phyloP scores from a whole-genome alignment of 495 filamentous ascomycete species.

The Rhizodiscina lignyota region DNA sequence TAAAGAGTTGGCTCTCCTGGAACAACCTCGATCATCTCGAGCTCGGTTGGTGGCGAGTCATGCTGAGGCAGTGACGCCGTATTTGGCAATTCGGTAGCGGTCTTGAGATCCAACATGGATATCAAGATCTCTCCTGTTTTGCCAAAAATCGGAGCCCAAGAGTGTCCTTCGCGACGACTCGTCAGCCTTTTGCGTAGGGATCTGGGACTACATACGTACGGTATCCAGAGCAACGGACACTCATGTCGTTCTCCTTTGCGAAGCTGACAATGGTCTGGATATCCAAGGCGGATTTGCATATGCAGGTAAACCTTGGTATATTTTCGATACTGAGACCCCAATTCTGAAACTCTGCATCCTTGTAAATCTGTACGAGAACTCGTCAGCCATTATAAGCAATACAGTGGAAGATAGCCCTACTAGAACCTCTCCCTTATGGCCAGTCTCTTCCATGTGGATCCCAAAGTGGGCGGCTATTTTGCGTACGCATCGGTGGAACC shows the following conservation, averaged over 20 bases:
- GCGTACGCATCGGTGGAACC: too few species aligned
- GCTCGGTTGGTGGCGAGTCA: constrained; percentile 15
- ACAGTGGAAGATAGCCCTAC: too few species aligned
- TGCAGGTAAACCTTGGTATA: constrained; percentile 26
- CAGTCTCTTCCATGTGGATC: too few species aligned
- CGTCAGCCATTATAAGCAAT: too few species aligned
- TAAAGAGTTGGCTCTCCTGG: constrained; percentile 24
- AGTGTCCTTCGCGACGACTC: too few species aligned
- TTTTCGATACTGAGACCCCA: constrained; percentile 33
- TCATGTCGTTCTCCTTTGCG: constrained; percentile 20
- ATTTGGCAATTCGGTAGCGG: constrained; percentile 25
- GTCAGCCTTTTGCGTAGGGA: too few species aligned
- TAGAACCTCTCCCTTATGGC: too few species aligned
- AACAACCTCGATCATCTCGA: constrained; percentile 14
- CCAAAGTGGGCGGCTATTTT: too few species aligned
- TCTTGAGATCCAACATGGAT: constrained; percentile 27
- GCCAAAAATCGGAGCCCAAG: constrained; percentile 28
- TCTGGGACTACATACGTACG: too few species aligned
- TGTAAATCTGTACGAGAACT: too few species aligned
- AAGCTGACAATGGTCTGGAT: constrained; percentile 28
- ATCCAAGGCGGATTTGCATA: constrained; percentile 29
- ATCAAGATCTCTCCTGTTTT: constrained; percentile 32
- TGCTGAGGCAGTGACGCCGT: too few species aligned
- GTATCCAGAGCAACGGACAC: constrained; percentile 31
- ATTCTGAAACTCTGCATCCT: constrained; percentile 26